Percentiles rank a stretch among this genome's conserved stretches.
phyloP scores from a whole-genome alignment of 176 grass and related monocot genomes.

The Pharus latifolius region DNA sequence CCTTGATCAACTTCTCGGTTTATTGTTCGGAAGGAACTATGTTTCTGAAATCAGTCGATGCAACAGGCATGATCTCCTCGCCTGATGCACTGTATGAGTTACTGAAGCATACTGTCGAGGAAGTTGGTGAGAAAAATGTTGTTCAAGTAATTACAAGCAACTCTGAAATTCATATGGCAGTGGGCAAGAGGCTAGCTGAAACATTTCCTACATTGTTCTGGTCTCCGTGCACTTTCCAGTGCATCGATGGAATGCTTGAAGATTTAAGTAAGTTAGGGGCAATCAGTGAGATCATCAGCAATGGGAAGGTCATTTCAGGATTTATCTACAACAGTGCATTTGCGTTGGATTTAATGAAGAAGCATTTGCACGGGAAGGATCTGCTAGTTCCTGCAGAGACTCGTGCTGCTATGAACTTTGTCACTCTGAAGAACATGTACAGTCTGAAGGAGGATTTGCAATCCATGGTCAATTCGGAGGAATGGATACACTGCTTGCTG shows the following conservation, averaged over 20 bases:
- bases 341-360: slow-evolving; percentile 67
- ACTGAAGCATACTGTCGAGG: slow-evolving; percentile 64
- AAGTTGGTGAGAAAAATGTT: slow-evolving; percentile 61
- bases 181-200: slow-evolving; percentile 53
- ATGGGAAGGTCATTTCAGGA: slow-evolving; percentile 67
- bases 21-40: slow-evolving; percentile 82
- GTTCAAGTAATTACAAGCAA: slow-evolving; percentile 81
- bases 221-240: slow-evolving; percentile 63
- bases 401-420: slow-evolving; percentile 59
- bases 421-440: slow-evolving; percentile 72
- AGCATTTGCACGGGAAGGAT: slow-evolving; percentile 64
- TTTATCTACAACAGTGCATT: slow-evolving; percentile 68
- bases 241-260: slow-evolving; percentile 82
- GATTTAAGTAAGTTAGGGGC: slow-evolving; percentile 55
- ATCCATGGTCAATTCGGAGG: slow-evolving; percentile 57
- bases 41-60: slow-evolving; percentile 82
- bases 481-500: slow-evolving; percentile 48
- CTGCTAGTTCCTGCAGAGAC: slow-evolving; percentile 56
- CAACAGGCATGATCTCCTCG: slow-evolving; percentile 51
- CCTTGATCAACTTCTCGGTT: slow-evolving; percentile 73
- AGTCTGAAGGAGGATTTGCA: slow-evolving; percentile 56
- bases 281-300: slow-evolving; percentile 66
- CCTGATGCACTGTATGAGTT: slow-evolving; percentile 58
- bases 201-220: slow-evolving; percentile 87
- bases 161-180: slow-evolving; percentile 46